A percentile compares a stretch with the other conserved stretches of the same genome.
phyloP scores from a whole-genome alignment of 352 stramenopile species.

The Phytophthora idaei region DNA sequence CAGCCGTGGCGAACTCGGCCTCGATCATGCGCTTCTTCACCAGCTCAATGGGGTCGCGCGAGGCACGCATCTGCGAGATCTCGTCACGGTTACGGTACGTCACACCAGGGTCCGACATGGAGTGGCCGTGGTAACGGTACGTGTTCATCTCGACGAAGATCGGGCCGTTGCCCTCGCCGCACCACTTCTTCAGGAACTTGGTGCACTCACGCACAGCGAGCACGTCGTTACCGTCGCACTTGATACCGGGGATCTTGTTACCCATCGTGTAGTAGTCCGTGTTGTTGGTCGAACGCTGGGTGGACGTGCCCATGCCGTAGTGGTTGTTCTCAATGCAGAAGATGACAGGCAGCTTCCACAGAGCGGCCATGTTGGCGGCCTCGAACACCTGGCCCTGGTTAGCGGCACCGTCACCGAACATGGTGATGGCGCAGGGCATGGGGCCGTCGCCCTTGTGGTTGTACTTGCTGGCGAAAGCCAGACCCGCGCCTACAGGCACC shows the following conservation, averaged over 20 bases:
- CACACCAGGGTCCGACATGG: slow-evolving; percentile 99
- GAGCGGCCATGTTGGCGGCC: slow-evolving; percentile 96
- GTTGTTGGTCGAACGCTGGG: slow-evolving; percentile 96
- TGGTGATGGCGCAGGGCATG: slow-evolving; percentile 95
- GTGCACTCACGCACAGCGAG: slow-evolving; percentile 97
- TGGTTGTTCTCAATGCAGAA: slow-evolving; percentile 99
- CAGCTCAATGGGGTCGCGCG: slow-evolving; percentile 98
- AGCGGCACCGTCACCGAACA: slow-evolving; percentile 98
- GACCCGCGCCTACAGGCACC: slow-evolving; percentile 97
- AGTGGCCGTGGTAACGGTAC: slow-evolving; percentile 99
- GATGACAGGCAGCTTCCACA: slow-evolving; percentile 99
- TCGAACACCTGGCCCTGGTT: slow-evolving; percentile 99
- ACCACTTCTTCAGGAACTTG: slow-evolving; percentile 97
- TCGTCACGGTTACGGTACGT: slow-evolving; percentile 99
- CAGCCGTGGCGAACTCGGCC: slow-evolving; percentile 91
- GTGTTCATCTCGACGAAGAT: slow-evolving; percentile 99
- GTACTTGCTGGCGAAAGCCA: slow-evolving; percentile 99
- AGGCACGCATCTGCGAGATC: slow-evolving; percentile 98
- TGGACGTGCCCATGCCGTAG: slow-evolving; percentile 99
- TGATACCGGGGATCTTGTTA: slow-evolving; percentile 99
- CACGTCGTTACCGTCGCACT: slow-evolving; percentile 99
- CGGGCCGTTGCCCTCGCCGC: slow-evolving; percentile 95
- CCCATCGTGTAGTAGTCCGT: slow-evolving; percentile 99
- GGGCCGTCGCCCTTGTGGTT: slow-evolving; percentile 90
- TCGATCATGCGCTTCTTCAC: slow-evolving; percentile 98